Conservation (phyloP, 2,329 filamentous ascomycete species). For the Colletotrichum somersetense region DNA sequence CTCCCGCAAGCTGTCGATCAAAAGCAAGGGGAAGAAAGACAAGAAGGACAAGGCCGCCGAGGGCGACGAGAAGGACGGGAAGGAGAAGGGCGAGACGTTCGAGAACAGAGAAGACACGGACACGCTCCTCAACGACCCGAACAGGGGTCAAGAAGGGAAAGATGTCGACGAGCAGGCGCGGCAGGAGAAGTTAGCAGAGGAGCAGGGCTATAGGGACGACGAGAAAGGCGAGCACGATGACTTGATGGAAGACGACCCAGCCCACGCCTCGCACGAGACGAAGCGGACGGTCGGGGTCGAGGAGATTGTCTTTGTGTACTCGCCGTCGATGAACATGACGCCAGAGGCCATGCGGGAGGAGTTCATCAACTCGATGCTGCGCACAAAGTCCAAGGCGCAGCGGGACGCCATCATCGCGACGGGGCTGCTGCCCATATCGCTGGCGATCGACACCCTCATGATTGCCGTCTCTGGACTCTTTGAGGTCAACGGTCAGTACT, state of each 20-base stretch:
- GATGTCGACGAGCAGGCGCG: slow-evolving; percentile 15
- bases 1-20: slow-evolving; percentile 19
- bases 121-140: neutral
- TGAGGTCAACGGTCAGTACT: slow-evolving; percentile 36
- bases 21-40: slow-evolving; percentile 32
- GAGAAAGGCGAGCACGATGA: slow-evolving; percentile 22
- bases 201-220: slow-evolving; percentile 22
- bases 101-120: slow-evolving; percentile 2
- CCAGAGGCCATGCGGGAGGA: slow-evolving; percentile 36
- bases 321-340: slow-evolving; percentile 39
- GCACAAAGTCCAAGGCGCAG: slow-evolving; percentile 39
- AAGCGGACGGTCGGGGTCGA: slow-evolving; percentile 39
- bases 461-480: slow-evolving; percentile 34
- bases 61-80: slow-evolving; percentile 2
- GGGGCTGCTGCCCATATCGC: slow-evolving; percentile 29
- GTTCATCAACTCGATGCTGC: slow-evolving; percentile 38
- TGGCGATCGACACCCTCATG: slow-evolving; percentile 34
- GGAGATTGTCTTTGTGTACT: slow-evolving; percentile 39
- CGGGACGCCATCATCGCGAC: slow-evolving; percentile 39
- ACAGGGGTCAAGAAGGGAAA: slow-evolving; percentile 10
- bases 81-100: slow-evolving; percentile 7
- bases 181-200: slow-evolving; percentile 33
- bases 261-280: slow-evolving; percentile 33
- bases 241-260: slow-evolving; percentile 23
- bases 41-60: slow-evolving; percentile 30